phyloP scores from a whole-genome alignment of 2,329 filamentous ascomycete genomes.

The Neobulgaria alba region DNA sequence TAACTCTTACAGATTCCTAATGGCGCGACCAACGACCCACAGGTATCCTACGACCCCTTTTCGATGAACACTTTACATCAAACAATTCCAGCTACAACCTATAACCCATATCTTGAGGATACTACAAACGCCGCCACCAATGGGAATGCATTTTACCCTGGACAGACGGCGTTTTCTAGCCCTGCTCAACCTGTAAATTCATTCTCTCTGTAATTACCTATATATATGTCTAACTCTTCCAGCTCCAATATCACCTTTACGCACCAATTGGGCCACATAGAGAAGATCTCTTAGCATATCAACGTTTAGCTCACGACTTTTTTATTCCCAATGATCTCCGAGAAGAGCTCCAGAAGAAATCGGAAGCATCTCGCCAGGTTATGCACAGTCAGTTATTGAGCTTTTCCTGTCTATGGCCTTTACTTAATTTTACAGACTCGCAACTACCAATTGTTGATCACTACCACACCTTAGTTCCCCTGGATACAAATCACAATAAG shows the following conservation, averaged over 20 bases:
- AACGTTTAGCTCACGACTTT: slow-evolving; percentile 80
- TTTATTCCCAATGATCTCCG: slow-evolving; percentile 82
- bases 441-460: slow-evolving; percentile 74
- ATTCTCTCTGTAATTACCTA: slow-evolving; percentile 2
- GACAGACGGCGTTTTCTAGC: slow-evolving; percentile 42
- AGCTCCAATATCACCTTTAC: slow-evolving; percentile 89
- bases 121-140: slow-evolving; percentile 44
- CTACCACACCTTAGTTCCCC: slow-evolving; percentile 84
- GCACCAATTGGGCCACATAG: slow-evolving; percentile 76
- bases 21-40: slow-evolving; percentile 40
- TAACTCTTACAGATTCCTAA: slow-evolving; percentile 34
- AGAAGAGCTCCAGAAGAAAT: slow-evolving; percentile 82
- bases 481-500: slow-evolving; percentile 75
- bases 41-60: slow-evolving; percentile 55
- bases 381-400: slow-evolving; percentile 55
- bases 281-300: slow-evolving; percentile 75
- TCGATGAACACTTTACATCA: slow-evolving; percentile 48
- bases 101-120: slow-evolving; percentile 74
- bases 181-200: slow-evolving; percentile 49
- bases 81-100: slow-evolving; percentile 42
- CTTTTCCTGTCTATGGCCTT: no score
- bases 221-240: slow-evolving; percentile 11
- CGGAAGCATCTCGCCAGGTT: slow-evolving; percentile 76
- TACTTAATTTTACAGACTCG: slow-evolving; percentile 42
- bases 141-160: slow-evolving; percentile 49